phyloP scores from a whole-genome alignment of 805 yeast species.

The Ogataea paraovalis region DNA sequence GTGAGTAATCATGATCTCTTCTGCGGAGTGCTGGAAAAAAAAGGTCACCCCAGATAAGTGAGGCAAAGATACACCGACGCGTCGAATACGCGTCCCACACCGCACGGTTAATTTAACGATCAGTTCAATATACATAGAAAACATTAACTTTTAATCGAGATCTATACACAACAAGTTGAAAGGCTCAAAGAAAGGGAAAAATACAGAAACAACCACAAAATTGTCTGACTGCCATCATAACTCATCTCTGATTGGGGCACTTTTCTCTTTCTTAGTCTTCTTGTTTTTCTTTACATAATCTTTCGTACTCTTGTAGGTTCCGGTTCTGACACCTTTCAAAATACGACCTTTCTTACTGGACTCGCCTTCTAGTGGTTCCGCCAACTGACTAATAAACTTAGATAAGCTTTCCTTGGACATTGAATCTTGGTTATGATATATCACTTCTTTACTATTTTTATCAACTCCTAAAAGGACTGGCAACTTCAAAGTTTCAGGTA shows the following conservation, averaged over 20 bases:
- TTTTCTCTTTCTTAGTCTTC: conserved; percentile 6
- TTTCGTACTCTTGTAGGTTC: conserved; percentile 21
- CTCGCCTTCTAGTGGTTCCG: conserved; percentile 34
- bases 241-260: conserved; percentile 17
- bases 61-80: background rate
- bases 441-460: conserved; percentile 15
- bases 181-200: too few relatives aligned
- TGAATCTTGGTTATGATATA: conserved; percentile 27
- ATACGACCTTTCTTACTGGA: conserved; percentile 23
- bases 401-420: conserved; percentile 30
- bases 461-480: conserved; percentile 25
- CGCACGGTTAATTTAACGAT: too few relatives aligned
- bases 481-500: conserved; percentile 13
- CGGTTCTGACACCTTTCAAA: conserved; percentile 20
- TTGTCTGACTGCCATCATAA: conserved; percentile 4
- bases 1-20: too few relatives aligned
- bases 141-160: too few relatives aligned
- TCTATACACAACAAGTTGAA: too few relatives aligned
- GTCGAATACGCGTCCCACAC: background rate
- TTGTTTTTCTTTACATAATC: conserved; percentile 21
- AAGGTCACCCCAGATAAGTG: background rate
- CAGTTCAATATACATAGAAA: too few relatives aligned
- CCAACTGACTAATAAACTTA: conserved; percentile 29
- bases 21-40: background rate
- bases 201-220: too few relatives aligned